Conservation (phyloP, 1,284 basidiomycete genomes). For the Termitomyces sp. region DNA sequence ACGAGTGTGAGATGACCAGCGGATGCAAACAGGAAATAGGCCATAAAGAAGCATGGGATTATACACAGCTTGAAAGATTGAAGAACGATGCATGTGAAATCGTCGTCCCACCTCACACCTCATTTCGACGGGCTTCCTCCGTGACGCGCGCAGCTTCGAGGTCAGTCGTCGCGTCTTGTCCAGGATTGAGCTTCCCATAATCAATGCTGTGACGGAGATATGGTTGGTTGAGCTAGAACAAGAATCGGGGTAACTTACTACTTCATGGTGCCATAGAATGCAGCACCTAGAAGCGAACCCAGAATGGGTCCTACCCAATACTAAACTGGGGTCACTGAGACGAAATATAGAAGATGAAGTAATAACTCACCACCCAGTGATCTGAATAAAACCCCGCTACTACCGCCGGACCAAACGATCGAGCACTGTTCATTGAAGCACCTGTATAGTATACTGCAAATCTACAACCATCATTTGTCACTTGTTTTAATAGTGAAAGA, state of each 20-base stretch:
- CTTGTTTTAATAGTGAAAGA: neutral
- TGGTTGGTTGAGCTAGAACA: neutral
- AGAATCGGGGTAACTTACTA: conserved; percentile 33
- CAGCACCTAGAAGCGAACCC: conserved; percentile 53
- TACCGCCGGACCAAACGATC: conserved; percentile 72
- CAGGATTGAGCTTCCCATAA: conserved; percentile 51
- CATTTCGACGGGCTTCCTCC: conserved; percentile 19
- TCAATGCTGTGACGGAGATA: conserved; percentile 27
- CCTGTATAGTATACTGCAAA: conserved; percentile 54
- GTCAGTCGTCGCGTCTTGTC: conserved; percentile 36
- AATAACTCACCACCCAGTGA: conserved; percentile 59
- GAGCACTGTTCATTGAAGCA: conserved; percentile 65
- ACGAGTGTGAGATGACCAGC: neutral
- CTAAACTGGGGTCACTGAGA: conserved; percentile 21
- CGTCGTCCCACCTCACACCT: conserved; percentile 5
- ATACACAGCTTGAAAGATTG: neutral
- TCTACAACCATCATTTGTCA: conserved; percentile 19
- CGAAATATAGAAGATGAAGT: neutral
- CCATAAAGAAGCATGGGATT: neutral
- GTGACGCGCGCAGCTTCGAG: conserved; percentile 1
- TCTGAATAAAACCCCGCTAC: conserved; percentile 51
- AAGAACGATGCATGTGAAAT: neutral
- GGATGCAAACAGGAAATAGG: conserved; percentile 2
- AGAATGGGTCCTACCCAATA: conserved; percentile 63
- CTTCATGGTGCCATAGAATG: conserved; percentile 54